Base-by-base conservation (phyloP, 108 stramenopile genomes). In the Nannochloropsis gaditana region DNA sequence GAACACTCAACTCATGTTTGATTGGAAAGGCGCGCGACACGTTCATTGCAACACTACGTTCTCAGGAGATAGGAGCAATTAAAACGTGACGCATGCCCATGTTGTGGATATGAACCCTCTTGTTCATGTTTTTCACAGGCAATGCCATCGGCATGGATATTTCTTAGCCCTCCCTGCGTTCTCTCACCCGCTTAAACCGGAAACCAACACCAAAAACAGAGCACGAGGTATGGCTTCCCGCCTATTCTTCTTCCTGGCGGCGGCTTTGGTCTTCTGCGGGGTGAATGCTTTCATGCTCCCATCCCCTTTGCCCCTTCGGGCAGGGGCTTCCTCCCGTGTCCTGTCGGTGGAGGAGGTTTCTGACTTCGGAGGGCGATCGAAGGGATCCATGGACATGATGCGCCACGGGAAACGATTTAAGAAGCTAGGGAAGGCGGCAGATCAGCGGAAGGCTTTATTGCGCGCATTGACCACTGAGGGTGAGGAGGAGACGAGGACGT, bases 401-500 rank as follows among this genome's bases (percentile, higher is more conserved):
- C 89, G 90, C 45, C 90, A 91, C 85, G 84, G 89, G 41, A 91
- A 89, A 86, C 45, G 88, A 9, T 84, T 91, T 85, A 90, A 90
- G 79, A 95, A 95, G 87, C 93, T 98, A 9, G 93, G 94, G 82
- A 92, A 92, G 87, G 95, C 96, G 43, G 96, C 97, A 59, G 96
- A 98, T 91, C 97, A 98, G 90, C 94, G 97, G 82, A 98, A 98
- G 92, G 97, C 97, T 19, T 89, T 98, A n/a, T 91, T 97, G 31
- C 95, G 97, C 44, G 90, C 94, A 81, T 92, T 97, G 9, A 98
- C 97, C 44, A 98, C 97, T 73, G 96, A 98, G 93, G 91, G 59
- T 73, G 31, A 31, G 31, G 31, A 31, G 31, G 31, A 31, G 31
- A 31, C 31, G 31, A 31, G 31, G 31, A 31, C 31, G 31, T 31